Base-by-base conservation (phyloP, 2,329 filamentous ascomycete genomes). In the Trichoderma aggressivum region DNA sequence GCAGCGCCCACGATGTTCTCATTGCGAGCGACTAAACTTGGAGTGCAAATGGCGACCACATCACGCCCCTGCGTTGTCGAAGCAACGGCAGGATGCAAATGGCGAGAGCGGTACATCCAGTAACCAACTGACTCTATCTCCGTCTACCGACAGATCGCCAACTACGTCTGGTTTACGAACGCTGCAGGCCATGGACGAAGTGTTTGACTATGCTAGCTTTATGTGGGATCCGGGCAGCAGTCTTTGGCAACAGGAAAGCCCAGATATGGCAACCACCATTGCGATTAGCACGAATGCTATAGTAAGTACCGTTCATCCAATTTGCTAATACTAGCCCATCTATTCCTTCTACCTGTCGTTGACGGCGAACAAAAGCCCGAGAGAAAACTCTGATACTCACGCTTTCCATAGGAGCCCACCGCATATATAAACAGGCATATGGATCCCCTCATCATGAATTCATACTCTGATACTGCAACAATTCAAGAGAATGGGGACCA, bases 21-120 rank as follows among this genome's bases (percentile, higher is more conserved):
- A 86, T 74, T 87, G 85, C 76, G 84, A 85, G 74, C 81, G 86
- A 39, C 77, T 87, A 14, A 86, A 86, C 72, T 79, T 87, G 61
- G 82, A 86, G 70, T 87, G 85, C 77, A 84, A 82, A 72, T 87
- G 86, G 86, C 81, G 81, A 50, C 76, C 80, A 6, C 55, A 55
- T 62, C 70, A 67, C 47, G 43, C 63, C 28, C 21, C 58, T 28
- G 34, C 43, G 14, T 30, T 66, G 32, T 39, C 55, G 12, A 66
- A 65, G 53, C 36, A 79, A 62, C 73, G 77, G 43, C 73, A 75
- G 69, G 72, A 75, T 53, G 68, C 70, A 61, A 74, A 75, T 47
- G 72, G 73, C 34, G 75, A 74, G 56, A 74, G 71, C 34, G 32
- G 69, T 24, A 36, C 62, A 21, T 61, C 72, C 3, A 56, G 66